Base-by-base conservation (phyloP, 2,329 filamentous ascomycete species). In the Orbilia javanica region DNA sequence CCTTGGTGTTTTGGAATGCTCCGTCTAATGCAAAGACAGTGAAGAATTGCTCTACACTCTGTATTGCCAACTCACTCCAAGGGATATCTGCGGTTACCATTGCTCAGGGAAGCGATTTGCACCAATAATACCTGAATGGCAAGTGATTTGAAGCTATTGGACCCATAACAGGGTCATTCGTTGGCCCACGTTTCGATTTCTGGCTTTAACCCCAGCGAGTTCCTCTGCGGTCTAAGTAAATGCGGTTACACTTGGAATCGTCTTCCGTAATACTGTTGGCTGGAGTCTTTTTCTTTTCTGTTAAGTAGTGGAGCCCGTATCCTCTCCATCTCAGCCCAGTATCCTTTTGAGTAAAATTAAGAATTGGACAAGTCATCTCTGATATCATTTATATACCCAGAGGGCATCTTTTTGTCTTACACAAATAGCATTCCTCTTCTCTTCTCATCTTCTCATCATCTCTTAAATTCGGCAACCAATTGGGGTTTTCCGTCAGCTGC, bases 151-250 rank as follows among this genome's bases (percentile, higher is more conserved):
- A 66, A 36, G 66, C 66, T 53, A 71, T 77, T 66, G 66, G 73
- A 71, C 50, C 73, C 73, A 77, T 77, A 66, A 64, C 66, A 77
- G 66, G 66, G 66, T 63, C 66, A 65, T 70, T 67, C 73, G 73
- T 77, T 77, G 73, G 73, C 73, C 73, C 73, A 77, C 73, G 73
- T 77, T 77, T 77, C 73, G 57, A 48, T 77, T 67, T 77, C 73
- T 77, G 46, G 57, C 42, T 39, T 52, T 11, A 13, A 65, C 31
- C 72, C 72, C 50, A 66, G 57, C 36, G 72, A 70, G 73, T 77
- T 77, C 73, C 66, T 71, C 66, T 68, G 48, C 34, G 22, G 34
- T 22, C 55, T 48, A 68, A 76, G 55, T 46, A 36, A 66, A 68
- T 69, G 31, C 63, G 55, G 64, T 68, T 53, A 48, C 27, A 62